Conservation (phyloP, 2,329 filamentous ascomycete genomes). For the Aspergillus fumigatiaffinis region DNA sequence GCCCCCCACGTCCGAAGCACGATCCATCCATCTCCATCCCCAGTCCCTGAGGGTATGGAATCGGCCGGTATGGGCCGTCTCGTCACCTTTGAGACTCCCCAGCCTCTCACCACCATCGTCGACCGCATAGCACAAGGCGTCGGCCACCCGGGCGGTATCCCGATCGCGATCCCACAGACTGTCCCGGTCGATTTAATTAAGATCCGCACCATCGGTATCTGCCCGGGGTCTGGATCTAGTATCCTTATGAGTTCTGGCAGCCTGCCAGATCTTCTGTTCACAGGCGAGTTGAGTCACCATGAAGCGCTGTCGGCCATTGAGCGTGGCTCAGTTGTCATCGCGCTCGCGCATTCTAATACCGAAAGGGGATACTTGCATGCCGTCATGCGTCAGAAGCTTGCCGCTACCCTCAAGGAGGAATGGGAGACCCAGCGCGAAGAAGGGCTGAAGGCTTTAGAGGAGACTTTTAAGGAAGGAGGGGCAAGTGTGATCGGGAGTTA, state of each 20-base stretch:
- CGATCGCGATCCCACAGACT: slow-evolving; percentile 61
- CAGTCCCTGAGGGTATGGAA: slow-evolving; percentile 36
- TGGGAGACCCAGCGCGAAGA: slow-evolving; percentile 50
- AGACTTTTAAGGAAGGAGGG: slow-evolving; percentile 20
- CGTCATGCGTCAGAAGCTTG: slow-evolving; percentile 64
- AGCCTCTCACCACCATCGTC: slow-evolving; percentile 56
- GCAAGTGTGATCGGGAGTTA: slow-evolving; percentile 30
- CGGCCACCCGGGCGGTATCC: slow-evolving; percentile 63
- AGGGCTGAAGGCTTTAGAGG: slow-evolving; percentile 32
- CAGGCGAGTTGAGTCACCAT: slow-evolving; percentile 90
- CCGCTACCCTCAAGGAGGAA: slow-evolving; percentile 53
- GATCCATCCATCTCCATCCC: slow-evolving; percentile 46
- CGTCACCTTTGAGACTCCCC: slow-evolving; percentile 51
- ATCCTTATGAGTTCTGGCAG: slow-evolving; percentile 59
- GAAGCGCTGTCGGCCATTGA: slow-evolving; percentile 84
- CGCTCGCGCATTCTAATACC: slow-evolving; percentile 88
- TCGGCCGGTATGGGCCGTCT: slow-evolving; percentile 61
- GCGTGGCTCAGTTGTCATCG: slow-evolving; percentile 75
- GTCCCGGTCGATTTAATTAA: slow-evolving; percentile 50
- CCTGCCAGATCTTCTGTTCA: slow-evolving; percentile 75
- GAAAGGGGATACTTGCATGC: slow-evolving; percentile 77
- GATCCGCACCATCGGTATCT: slow-evolving; percentile 74
- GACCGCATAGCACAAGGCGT: slow-evolving; percentile 59
- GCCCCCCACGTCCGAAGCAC: slow-evolving; percentile 51
- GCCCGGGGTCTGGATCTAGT: slow-evolving; percentile 80